Conservation (phyloP, 2,329 filamentous ascomycete genomes). For the Ophiostoma piceae region DNA sequence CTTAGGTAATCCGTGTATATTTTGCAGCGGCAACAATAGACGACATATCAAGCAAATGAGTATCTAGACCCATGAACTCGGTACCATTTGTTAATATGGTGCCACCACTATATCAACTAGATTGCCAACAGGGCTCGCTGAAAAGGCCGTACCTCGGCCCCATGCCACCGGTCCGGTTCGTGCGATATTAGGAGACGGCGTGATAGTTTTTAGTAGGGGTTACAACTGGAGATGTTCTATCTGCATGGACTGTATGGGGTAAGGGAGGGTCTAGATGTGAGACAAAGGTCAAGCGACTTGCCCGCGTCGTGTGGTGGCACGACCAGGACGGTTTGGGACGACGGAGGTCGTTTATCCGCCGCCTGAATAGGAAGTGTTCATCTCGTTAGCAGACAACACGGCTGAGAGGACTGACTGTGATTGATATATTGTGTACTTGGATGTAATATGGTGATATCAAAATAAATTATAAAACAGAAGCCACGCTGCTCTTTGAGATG, state of each 20-base stretch:
- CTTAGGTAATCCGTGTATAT: not conserved
- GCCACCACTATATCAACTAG: not conserved
- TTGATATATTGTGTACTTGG: not conserved
- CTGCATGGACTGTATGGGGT: not conserved
- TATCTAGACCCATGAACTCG: not conserved
- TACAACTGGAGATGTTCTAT: not conserved
- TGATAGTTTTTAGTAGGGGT: not conserved
- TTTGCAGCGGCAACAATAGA: not conserved
- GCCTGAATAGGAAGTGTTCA: not conserved
- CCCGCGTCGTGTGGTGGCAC: not conserved
- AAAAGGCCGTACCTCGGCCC: not conserved
- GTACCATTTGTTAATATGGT: not conserved
- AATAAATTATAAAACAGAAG: not conserved
- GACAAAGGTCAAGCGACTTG: not conserved
- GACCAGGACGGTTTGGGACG: not conserved
- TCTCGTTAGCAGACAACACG: not conserved
- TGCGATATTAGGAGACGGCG: not conserved
- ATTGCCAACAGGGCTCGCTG: not conserved
- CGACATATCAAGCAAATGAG: not conserved
- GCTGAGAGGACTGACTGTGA: not conserved
- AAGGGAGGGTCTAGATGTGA: not conserved
- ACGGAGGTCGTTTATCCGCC: not conserved
- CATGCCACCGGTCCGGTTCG: not conserved
- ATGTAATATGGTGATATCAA: too few species aligned
- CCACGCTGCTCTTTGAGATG: not conserved